Evolutionary conservation across 257 asterid genomes (phyloP).

Genomic region (Paulownia fortunei): DNA sequence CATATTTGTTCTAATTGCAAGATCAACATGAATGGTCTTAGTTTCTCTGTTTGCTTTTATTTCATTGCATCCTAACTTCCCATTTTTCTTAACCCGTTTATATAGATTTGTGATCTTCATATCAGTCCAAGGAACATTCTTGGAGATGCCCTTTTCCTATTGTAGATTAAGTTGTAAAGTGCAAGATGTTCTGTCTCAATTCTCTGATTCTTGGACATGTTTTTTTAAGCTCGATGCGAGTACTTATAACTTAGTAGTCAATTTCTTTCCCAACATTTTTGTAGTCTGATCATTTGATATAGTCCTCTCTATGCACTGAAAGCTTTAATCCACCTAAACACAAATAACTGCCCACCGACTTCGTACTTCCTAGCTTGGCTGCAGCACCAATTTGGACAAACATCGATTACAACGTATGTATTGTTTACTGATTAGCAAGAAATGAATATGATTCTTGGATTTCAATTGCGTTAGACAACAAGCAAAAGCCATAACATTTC

Average conservation of each 20-base stretch:
- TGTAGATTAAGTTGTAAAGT: background rate
- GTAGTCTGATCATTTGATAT: background rate
- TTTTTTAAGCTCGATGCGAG: background rate
- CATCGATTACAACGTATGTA: too few relatives aligned
- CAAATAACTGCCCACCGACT: too few relatives aligned
- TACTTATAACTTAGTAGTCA: background rate
- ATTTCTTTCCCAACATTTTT: too few relatives aligned
- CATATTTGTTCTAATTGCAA: background rate
- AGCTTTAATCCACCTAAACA: too few relatives aligned
- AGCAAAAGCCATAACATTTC: background rate
- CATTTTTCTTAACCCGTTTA: background rate
- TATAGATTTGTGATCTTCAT: background rate
- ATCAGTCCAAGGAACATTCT: background rate
- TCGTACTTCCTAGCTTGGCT: too few relatives aligned
- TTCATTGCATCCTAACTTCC: background rate
- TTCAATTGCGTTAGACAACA: too few relatives aligned
- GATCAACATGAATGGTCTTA: background rate
- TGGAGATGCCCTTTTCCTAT: background rate
- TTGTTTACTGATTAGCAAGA: too few relatives aligned
- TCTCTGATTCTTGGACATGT: background rate
- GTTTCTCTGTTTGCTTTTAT: constrained; percentile 10
- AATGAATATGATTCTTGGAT: background rate
- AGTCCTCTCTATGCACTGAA: too few relatives aligned
- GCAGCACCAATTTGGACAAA: too few relatives aligned
- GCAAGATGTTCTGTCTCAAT: background rate